phyloP scores from a whole-genome alignment of 495 filamentous ascomycete species.

The Terfezia boudieri region DNA sequence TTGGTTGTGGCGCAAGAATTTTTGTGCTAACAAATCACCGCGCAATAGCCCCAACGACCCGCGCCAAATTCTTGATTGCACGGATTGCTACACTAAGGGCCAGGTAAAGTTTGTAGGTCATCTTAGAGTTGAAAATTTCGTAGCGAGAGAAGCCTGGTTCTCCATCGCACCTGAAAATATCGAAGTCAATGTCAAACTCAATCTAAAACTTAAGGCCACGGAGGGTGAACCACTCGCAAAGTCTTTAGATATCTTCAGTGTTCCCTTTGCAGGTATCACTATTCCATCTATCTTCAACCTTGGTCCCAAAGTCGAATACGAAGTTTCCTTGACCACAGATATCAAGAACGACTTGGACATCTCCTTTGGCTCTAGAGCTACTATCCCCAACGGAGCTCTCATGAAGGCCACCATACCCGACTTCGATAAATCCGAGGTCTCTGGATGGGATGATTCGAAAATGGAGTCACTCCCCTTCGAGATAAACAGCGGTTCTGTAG shows the following conservation, averaged over 20 bases:
- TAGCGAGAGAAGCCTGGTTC: conserved; percentile 11
- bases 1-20: too few relatives aligned
- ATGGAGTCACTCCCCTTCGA: background rate
- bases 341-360: background rate
- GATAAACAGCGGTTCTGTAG: background rate
- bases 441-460: background rate
- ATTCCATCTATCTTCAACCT: background rate
- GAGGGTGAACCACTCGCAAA: background rate
- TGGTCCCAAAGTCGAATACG: background rate
- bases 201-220: conserved; percentile 5
- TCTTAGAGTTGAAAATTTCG: conserved; percentile 17
- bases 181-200: conserved; percentile 16
- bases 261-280: background rate
- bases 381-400: background rate
- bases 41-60: conserved; percentile 1
- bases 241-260: background rate
- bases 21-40: background rate
- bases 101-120: conserved; percentile 16
- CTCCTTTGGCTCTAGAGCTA: background rate
- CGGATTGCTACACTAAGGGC: conserved; percentile 19
- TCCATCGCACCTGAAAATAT: conserved; percentile 13
- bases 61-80: conserved; percentile 16
- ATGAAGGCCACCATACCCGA: conserved; percentile 2
- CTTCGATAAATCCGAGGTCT: conserved; percentile 1
- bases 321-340: background rate